Percentiles rank a stretch among this genome's conserved stretches.
These are phyloP conservation scores for Asterophora lycoperdoides DNA, from an alignment of 768 basidiomycete species.

Conservation along the genomic window DNA sequence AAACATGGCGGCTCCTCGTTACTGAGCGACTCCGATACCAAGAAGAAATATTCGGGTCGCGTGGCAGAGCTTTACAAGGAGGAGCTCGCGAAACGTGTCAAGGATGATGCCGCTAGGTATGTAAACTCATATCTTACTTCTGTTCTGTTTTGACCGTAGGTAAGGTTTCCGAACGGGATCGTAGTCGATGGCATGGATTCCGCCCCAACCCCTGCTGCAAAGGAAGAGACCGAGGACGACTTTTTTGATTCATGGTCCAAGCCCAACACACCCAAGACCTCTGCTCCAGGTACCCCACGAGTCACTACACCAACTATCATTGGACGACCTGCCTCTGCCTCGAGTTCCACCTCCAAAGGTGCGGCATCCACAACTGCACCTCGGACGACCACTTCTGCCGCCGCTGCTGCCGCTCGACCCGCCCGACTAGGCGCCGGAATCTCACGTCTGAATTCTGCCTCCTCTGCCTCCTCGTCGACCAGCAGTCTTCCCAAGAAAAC, in stretches of 20 bases:
- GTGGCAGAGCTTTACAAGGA: constrained; percentile 90
- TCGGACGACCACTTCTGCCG: constrained; percentile 64
- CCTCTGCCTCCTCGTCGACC: constrained; percentile 22
- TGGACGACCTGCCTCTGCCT: constrained; percentile 45
- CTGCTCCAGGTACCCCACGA: constrained; percentile 48
- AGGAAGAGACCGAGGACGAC: constrained; percentile 68
- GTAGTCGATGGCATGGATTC: constrained; percentile 77
- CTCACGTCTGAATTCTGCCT: constrained; percentile 36
- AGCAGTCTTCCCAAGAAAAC: constrained; percentile 50
- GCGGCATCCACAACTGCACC: constrained; percentile 33
- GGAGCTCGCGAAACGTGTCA: constrained; percentile 75
- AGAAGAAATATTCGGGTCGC: constrained; percentile 85
- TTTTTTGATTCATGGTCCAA: constrained; percentile 99
- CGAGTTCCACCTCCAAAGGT: constrained; percentile 26
- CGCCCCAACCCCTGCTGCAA: constrained; percentile 32
- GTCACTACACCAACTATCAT: constrained; percentile 53
- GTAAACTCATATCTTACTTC: constrained; percentile 17
- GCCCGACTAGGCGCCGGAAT: constrained; percentile 34
- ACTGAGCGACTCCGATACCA: constrained; percentile 68
- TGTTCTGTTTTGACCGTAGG: not conserved
- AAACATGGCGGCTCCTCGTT: constrained; percentile 78
- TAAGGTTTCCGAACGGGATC: constrained; percentile 73
- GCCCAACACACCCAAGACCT: constrained; percentile 55
- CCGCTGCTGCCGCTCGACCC: constrained; percentile 54
- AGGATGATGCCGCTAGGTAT: constrained; percentile 69